These are phyloP conservation scores for Carex scoparia DNA, from an alignment of 176 grass and related monocot genomes.

Conservation along the genomic window DNA sequence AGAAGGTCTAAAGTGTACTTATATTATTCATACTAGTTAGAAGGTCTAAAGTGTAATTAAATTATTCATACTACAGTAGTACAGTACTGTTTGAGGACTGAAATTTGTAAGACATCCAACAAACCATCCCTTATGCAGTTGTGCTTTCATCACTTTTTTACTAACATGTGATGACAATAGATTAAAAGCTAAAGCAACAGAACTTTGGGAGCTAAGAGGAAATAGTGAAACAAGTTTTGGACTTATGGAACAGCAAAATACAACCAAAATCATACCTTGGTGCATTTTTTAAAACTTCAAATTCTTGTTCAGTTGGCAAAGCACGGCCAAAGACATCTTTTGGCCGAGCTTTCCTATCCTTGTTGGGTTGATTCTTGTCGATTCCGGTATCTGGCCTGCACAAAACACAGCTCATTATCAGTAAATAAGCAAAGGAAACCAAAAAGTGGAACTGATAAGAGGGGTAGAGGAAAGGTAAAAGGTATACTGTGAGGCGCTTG, in stretches of 20 bases:
- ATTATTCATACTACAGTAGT: not conserved
- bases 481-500: slow-evolving; percentile 33
- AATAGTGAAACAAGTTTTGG: not conserved
- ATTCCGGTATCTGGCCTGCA: slow-evolving; percentile 40
- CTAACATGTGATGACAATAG: not conserved
- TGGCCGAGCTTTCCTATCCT: slow-evolving; percentile 68
- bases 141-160: not conserved
- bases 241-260: not conserved
- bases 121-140: not conserved
- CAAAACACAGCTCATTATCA: not conserved
- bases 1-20: not conserved
- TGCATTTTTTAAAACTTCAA: slow-evolving; percentile 95
- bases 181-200: not conserved
- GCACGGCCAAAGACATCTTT: slow-evolving; percentile 89
- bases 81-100: not conserved
- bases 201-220: not conserved
- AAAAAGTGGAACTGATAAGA: not conserved
- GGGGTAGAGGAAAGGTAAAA: not conserved
- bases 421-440: not conserved
- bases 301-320: slow-evolving; percentile 93
- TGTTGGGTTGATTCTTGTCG: slow-evolving; percentile 31
- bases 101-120: slow-evolving; percentile 6
- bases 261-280: slow-evolving; percentile 43
- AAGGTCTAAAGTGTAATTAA: not conserved
- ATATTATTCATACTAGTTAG: too few species aligned